A percentile compares a stretch with the other conserved stretches of the same genome.
Evolutionary conservation across 1,139 yeast species (phyloP).

Genomic region (Blastobotrys raffinosifermentans): DNA sequence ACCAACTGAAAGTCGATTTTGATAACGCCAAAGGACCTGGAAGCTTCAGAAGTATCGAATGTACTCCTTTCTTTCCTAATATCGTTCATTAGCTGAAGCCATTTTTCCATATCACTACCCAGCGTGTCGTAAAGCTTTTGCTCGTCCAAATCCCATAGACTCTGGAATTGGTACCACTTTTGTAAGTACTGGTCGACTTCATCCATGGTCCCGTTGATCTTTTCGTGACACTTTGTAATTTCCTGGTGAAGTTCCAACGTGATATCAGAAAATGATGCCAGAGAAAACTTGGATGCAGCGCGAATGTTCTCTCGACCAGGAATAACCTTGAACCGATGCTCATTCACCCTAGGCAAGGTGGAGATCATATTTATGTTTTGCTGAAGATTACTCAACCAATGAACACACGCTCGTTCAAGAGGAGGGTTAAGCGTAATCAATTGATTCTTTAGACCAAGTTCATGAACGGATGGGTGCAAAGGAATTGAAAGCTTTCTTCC

Average conservation of each 20-base stretch:
- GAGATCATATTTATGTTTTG: constrained; percentile 24
- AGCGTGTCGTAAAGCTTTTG: constrained; percentile 32
- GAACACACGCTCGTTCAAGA: constrained; percentile 33
- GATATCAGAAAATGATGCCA: constrained; percentile 19
- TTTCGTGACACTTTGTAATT: constrained; percentile 17
- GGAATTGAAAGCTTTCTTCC: constrained; percentile 14
- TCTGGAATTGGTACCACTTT: constrained; percentile 54
- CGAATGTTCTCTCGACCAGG: neutral
- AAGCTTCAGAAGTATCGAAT: constrained; percentile 48
- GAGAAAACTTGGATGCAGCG: too few relatives aligned
- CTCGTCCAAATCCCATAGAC: constrained; percentile 51
- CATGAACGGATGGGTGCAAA: constrained; percentile 29
- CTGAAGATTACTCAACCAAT: constrained; percentile 31
- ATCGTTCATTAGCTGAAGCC: constrained; percentile 46
- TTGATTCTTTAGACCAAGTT: constrained; percentile 41
- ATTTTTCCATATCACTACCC: constrained; percentile 37
- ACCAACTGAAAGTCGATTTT: constrained; percentile 46
- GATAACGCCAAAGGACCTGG: constrained; percentile 39
- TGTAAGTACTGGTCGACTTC: constrained; percentile 36
- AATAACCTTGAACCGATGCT: constrained; percentile 30
- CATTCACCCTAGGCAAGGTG: constrained; percentile 25
- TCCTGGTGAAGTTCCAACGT: constrained; percentile 15
- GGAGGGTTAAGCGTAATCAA: constrained; percentile 41
- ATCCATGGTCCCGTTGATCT: constrained; percentile 22
- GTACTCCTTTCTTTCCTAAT: constrained; percentile 42